Evolutionary conservation across 192 early-diverging fungal genomes (phyloP), one percentile per base, ranked within the genome.

Genomic region (Backusella tuberculispora): DNA sequence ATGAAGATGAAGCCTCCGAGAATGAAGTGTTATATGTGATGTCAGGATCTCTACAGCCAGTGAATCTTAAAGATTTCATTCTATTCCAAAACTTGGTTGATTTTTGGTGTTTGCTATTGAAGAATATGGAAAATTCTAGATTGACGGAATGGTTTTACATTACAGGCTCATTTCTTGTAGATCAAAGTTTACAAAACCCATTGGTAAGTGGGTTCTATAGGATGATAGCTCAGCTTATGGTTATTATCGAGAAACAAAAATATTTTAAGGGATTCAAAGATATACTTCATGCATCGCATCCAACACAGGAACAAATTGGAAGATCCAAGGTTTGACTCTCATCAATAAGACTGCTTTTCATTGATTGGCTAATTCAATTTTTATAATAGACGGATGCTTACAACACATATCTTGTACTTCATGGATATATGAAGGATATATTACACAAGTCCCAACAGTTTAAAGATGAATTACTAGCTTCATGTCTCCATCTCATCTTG

Each of bases 121-220:
- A 80, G 3, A 70, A 84, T 42, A 66, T 88, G 13, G 70, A 71
- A 34, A 74, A 72, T 0, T 47, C 84, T 14, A 78, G 80, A 7
- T 89, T 92, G 68, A 66, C 63, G 1, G 78, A 81, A 19, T 95
- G 93, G 92, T 64, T 91, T 9, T 86, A 82, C 74, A 77, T 87
- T 2, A 76, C 86, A 37, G 89, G 89, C 4, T 79, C 83, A 26
- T 70, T 72, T 53, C 63, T 89, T 0, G 86, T 92, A 13, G 76
- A 81, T 14, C 79, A 89, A 21, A 88, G 88, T 14, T 73, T 78
- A 0, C 77, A 78, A 63, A 71, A 90, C 68, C 92, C 92, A 0
- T 75, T 93, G 17, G 85, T 95, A 53, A 91, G 88, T 74, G 92
- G 92, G 0, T 92, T 94, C 66, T 92, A 93, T 79, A 92, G 91